Percentiles rank a stretch among this genome's conserved stretches.
These are phyloP conservation scores for Globisporangium apiculatum DNA, from an alignment of 352 stramenopile genomes.

Conservation along the genomic window DNA sequence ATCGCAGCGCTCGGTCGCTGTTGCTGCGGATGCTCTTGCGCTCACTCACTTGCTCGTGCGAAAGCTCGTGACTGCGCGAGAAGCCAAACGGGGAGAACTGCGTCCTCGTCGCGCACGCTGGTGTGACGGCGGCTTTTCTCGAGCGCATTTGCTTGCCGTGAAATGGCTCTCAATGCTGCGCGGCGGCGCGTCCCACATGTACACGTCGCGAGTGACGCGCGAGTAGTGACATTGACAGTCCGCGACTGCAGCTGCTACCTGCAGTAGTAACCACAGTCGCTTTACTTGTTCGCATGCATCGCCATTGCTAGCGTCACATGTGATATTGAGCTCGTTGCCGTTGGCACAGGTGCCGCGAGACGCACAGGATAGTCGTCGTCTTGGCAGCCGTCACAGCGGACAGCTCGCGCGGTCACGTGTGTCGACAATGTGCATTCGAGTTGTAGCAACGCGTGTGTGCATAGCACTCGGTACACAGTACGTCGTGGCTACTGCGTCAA, in stretches of 20 bases:
- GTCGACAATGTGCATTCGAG: too few species aligned
- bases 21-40: background rate
- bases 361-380: too few species aligned
- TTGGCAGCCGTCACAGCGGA: too few species aligned
- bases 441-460: too few species aligned
- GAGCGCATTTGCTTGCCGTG: background rate
- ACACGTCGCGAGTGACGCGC: conserved; percentile 1
- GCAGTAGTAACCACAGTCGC: background rate
- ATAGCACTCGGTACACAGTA: too few species aligned
- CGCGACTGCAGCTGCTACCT: background rate
- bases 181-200: conserved; percentile 19
- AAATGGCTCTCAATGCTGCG: conserved; percentile 23
- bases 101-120: conserved; percentile 1
- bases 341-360: too few species aligned
- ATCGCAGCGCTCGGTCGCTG: background rate
- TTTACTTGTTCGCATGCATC: background rate
- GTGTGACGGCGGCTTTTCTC: conserved; percentile 3
- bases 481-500: too few species aligned
- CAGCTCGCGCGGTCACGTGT: too few species aligned
- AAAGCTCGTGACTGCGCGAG: background rate
- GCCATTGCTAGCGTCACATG: too few species aligned
- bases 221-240: background rate
- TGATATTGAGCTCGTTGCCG: too few species aligned
- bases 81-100: background rate
- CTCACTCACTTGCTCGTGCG: background rate